phyloP scores from a whole-genome alignment of 148 eudicot genomes.

The Rhododendron mucronatum region DNA sequence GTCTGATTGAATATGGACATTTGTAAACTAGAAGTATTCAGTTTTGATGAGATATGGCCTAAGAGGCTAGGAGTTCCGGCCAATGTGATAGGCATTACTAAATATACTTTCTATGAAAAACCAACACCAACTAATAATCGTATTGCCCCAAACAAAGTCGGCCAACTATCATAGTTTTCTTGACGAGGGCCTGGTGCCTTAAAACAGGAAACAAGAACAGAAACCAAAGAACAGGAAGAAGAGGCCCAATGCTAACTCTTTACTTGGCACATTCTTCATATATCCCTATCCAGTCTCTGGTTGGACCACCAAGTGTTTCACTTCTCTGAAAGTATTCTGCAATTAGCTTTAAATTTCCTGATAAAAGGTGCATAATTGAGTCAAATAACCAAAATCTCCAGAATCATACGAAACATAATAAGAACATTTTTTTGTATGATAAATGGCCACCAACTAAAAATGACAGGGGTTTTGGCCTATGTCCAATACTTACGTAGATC shows the following conservation, averaged over 20 bases:
- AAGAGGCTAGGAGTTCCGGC: not conserved
- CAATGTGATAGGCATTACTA: not conserved
- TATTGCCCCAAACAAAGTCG: not conserved
- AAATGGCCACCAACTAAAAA: not conserved
- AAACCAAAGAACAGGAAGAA: not conserved
- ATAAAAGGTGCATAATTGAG: constrained; percentile 5
- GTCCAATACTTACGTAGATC: constrained; percentile 72
- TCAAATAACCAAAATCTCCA: not conserved
- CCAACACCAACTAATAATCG: not conserved
- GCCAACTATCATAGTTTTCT: not conserved
- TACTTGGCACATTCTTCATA: constrained; percentile 99
- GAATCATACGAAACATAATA: not conserved
- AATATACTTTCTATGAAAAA: not conserved
- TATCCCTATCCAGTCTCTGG: constrained; percentile 92
- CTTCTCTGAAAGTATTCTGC: constrained; percentile 94
- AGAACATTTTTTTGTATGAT: not conserved
- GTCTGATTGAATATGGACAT: not conserved
- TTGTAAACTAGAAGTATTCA: not conserved
- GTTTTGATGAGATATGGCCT: not conserved
- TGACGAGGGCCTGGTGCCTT: not conserved
- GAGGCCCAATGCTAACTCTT: constrained; percentile 14
- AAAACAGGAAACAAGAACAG: not conserved
- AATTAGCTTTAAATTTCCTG: constrained; percentile 88
- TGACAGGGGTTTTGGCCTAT: not conserved
- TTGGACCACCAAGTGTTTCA: constrained; percentile 88